Conservation (phyloP, 2,329 filamentous ascomycete species). For the Neofusicoccum kwambonambiense region DNA sequence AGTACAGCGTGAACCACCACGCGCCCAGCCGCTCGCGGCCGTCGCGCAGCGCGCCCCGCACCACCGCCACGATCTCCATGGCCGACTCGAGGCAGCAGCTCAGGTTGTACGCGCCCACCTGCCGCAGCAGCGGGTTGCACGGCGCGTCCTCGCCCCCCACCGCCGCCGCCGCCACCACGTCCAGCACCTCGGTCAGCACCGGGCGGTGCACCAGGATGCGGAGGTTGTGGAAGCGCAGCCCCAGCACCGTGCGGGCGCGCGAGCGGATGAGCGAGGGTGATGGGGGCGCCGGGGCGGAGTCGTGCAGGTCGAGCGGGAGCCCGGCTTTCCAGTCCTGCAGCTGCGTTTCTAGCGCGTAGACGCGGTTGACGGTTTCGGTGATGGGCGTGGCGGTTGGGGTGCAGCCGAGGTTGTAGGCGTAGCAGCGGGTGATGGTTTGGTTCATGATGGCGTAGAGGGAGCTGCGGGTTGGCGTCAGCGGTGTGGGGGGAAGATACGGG, state of each 20-base stretch:
- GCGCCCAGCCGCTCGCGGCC: conserved; percentile 32
- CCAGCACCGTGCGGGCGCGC: conserved; percentile 45
- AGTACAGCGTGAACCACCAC: conserved; percentile 45
- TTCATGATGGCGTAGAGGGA: conserved; percentile 34
- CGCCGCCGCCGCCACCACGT: conserved; percentile 18
- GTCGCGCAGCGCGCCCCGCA: conserved; percentile 27
- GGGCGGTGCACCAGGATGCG: conserved; percentile 44
- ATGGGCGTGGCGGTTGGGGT: conserved; percentile 22
- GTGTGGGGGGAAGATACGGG: too few species aligned
- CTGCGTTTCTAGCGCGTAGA: conserved; percentile 40
- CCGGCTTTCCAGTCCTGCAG: conserved; percentile 39
- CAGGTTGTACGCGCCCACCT: conserved; percentile 35
- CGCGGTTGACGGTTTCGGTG: conserved; percentile 29
- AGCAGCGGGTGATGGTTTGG: conserved; percentile 28
- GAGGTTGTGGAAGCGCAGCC: conserved; percentile 44
- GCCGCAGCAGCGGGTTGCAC: conserved; percentile 27
- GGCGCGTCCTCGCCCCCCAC: conserved; percentile 20
- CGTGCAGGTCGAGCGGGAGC: conserved; percentile 31
- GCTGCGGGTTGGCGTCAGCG: not conserved
- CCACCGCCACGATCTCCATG: conserved; percentile 35
- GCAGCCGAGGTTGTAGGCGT: conserved; percentile 42
- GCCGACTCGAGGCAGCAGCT: conserved; percentile 36
- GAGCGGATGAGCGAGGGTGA: conserved; percentile 17
- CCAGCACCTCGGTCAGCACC: conserved; percentile 41
- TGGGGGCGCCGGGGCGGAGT: not conserved